phyloP scores from a whole-genome alignment of 306 rosid species.

The Rosa chinensis region DNA sequence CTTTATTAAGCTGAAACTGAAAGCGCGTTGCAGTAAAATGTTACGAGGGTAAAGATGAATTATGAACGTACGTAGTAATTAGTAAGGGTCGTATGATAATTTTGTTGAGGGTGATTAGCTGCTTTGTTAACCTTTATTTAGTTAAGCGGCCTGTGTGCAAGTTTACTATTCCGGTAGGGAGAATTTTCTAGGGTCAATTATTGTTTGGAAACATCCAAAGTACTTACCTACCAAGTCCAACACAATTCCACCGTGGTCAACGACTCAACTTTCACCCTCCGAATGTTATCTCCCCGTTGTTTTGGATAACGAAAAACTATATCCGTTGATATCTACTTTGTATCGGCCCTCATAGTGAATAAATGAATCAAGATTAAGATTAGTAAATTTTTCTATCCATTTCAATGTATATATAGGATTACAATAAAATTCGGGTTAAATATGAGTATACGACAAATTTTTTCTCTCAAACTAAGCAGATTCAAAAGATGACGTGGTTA shows the following conservation, averaged over 20 bases:
- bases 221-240: too few relatives aligned
- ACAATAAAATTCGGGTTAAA: too few relatives aligned
- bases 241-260: background rate
- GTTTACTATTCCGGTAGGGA: too few relatives aligned
- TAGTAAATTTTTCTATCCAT: too few relatives aligned
- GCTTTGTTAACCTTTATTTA: background rate
- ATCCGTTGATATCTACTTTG: background rate
- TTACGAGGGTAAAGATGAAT: background rate
- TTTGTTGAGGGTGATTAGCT: background rate
- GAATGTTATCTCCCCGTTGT: background rate
- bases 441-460: too few relatives aligned
- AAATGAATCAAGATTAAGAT: background rate
- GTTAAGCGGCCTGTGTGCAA: too few relatives aligned
- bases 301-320: background rate
- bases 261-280: background rate
- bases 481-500: too few relatives aligned
- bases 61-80: background rate
- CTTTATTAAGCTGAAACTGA: background rate
- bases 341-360: background rate
- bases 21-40: background rate
- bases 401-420: too few relatives aligned
- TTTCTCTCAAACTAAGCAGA: too few relatives aligned
- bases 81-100: background rate
- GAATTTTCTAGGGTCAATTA: too few relatives aligned
- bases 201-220: too few relatives aligned